Base-by-base conservation (phyloP, 2,329 filamentous ascomycete genomes). In the Sclerotinia glacialis region DNA sequence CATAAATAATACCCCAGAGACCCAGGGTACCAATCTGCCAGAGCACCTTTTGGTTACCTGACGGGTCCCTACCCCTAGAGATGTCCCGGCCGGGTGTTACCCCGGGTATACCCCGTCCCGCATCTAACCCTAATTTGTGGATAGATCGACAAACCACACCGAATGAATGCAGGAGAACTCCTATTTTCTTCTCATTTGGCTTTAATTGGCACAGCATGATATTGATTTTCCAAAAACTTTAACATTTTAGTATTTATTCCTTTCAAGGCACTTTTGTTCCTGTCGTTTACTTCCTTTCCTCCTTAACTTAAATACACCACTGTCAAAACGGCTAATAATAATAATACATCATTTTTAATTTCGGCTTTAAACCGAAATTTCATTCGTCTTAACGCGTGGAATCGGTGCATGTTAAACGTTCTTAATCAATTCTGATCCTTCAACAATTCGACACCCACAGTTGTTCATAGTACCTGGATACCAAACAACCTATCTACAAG, bases 341-440 rank as follows among this genome's bases (percentile, higher is more conserved):
- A 26, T 26, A 21, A 26, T 49, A 26, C 12, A 18, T 37, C 28
- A 23, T 31, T 34, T 21, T 21, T 7, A 59, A 47, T 34, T 34
- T 8, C 8, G 42, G 26, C 34, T 31, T 47, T 31, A 12, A 34
- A 59, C 8, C 18, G 21, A 11, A 16, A n/a, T 23, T 18, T 23
- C 12, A 59, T 47, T 23, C 26, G 26, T 46, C n/a, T n/a, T 23
- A 8, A 34, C 31, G 42, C 56, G 53, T 16, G 18, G 23, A 46
- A 59, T 16, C 18, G 26, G 44, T 59, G 26, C 42, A 42, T n/a
- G n/a, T n/a, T n/a, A n/a, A n/a, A n/a, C 42, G 42, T 11, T n/a
- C 28, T 47, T 18, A 59, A 59, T 59, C 26, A 59, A 47, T 59
- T 7, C 28, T 59, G 12, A 31, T 59, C 56, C 56, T 47, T 47